Conservation (phyloP, 1,284 basidiomycete genomes). For the Hypsizygus ulmarius region DNA sequence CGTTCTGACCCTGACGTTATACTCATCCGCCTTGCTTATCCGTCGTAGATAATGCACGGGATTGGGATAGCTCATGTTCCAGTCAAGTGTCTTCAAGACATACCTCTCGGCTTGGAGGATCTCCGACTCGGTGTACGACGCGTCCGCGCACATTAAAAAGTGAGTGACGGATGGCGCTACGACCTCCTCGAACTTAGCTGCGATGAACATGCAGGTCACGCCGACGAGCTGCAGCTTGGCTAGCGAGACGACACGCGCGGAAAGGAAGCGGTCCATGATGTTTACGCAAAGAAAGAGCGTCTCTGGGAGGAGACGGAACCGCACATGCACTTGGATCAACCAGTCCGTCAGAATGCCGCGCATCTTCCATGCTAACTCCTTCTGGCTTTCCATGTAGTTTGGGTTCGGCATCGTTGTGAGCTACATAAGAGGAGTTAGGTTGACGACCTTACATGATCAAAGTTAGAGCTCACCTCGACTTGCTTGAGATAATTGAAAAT, state of each 20-base stretch:
- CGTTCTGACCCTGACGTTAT: slow-evolving; percentile 89
- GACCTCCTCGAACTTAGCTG: slow-evolving; percentile 96
- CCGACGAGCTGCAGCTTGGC: slow-evolving; percentile 95
- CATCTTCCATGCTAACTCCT: slow-evolving; percentile 92
- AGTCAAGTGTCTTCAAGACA: slow-evolving; percentile 88
- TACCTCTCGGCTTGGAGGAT: slow-evolving; percentile 94
- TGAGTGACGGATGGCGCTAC: slow-evolving; percentile 86
- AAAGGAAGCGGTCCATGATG: slow-evolving; percentile 96
- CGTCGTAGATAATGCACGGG: slow-evolving; percentile 90
- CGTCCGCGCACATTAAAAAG: slow-evolving; percentile 88
- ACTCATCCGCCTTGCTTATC: slow-evolving; percentile 95
- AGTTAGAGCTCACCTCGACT: slow-evolving; percentile 49
- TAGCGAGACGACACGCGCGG: slow-evolving; percentile 84
- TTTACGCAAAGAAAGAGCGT: slow-evolving; percentile 95
- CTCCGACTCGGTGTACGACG: slow-evolving; percentile 83
- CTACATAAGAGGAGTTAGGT: slow-evolving; percentile 37
- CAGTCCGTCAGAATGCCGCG: slow-evolving; percentile 94
- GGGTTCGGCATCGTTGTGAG: slow-evolving; percentile 82
- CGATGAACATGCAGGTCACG: slow-evolving; percentile 90
- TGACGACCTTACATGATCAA: slow-evolving; percentile 1
- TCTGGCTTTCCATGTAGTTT: slow-evolving; percentile 89
- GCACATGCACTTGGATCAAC: slow-evolving; percentile 94
- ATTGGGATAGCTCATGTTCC: slow-evolving; percentile 91
- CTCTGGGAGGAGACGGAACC: slow-evolving; percentile 93
- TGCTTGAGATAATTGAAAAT: slow-evolving; percentile 92